These are phyloP conservation scores for Blastocystis sp. DNA, from an alignment of 352 stramenopile species.

Conservation along the genomic window DNA sequence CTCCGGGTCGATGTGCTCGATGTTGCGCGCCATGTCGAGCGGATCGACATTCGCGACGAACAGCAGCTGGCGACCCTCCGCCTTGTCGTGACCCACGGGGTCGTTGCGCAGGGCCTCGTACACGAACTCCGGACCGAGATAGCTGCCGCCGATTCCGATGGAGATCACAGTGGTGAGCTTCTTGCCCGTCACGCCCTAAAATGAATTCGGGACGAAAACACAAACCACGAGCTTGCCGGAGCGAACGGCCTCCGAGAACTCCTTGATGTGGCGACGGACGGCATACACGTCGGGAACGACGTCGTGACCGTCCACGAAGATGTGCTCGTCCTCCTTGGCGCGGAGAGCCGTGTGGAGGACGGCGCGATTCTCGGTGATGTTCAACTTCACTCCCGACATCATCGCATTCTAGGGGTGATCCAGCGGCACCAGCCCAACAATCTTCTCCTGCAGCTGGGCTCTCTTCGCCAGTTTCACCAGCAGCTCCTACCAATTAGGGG, in stretches of 20 bases:
- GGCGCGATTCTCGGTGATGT: constrained; percentile 89
- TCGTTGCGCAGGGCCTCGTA: constrained; percentile 87
- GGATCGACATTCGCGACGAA: constrained; percentile 98
- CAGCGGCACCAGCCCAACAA: constrained; percentile 55
- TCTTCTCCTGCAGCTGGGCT: constrained; percentile 71
- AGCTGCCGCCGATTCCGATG: constrained; percentile 91
- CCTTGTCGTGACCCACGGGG: constrained; percentile 79
- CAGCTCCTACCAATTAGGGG: constrained; percentile 34
- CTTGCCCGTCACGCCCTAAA: constrained; percentile 87
- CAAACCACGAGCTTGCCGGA: constrained; percentile 77
- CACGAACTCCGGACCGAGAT: constrained; percentile 93
- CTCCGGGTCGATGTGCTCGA: constrained; percentile 86
- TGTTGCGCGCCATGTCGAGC: constrained; percentile 87
- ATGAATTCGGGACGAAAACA: not conserved
- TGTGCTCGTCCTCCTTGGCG: constrained; percentile 78
- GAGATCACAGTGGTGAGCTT: constrained; percentile 88
- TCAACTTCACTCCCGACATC: constrained; percentile 87
- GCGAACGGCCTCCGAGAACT: constrained; percentile 86
- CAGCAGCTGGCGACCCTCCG: constrained; percentile 82
- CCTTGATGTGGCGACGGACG: constrained; percentile 88
- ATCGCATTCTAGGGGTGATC: constrained; percentile 79
- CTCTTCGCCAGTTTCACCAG: constrained; percentile 71
- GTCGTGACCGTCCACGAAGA: constrained; percentile 89
- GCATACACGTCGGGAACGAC: constrained; percentile 90
- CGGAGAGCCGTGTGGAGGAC: constrained; percentile 93